Conservation (phyloP, 148 eudicot species). For the Linanthus parryae region DNA sequence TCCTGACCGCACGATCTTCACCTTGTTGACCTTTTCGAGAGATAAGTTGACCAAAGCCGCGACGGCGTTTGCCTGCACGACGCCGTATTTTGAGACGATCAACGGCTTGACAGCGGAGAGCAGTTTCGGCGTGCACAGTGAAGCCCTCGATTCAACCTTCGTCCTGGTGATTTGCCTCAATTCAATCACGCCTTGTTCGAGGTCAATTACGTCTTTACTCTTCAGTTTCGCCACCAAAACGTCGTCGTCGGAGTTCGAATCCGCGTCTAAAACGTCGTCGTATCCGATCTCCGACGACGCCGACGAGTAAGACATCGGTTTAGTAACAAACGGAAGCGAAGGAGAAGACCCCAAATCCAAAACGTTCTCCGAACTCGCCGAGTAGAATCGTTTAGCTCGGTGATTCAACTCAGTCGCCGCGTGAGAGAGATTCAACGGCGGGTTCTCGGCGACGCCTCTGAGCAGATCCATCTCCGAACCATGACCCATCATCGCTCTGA, state of each 20-base stretch:
- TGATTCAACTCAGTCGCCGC: constrained; percentile 58
- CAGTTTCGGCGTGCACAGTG: constrained; percentile 47
- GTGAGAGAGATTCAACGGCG: constrained; percentile 29
- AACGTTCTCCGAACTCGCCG: constrained; percentile 70
- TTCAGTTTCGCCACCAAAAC: constrained; percentile 31
- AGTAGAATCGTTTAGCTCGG: constrained; percentile 35
- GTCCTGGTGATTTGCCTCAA: constrained; percentile 48
- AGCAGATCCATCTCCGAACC: constrained; percentile 47
- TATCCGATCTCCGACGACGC: constrained; percentile 41
- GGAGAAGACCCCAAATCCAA: constrained; percentile 34
- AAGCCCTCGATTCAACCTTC: constrained; percentile 38
- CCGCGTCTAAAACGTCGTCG: constrained; percentile 21
- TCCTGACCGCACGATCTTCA: constrained; percentile 69
- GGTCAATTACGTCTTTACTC: constrained; percentile 47
- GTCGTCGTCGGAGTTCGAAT: constrained; percentile 25
- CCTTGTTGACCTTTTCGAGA: constrained; percentile 51
- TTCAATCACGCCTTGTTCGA: constrained; percentile 35
- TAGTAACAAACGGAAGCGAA: constrained; percentile 49
- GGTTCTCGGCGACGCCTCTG: constrained; percentile 47
- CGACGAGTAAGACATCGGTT: constrained; percentile 61
- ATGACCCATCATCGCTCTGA: no score
- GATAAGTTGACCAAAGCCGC: constrained; percentile 76
- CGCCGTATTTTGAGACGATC: constrained; percentile 38
- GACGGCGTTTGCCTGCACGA: constrained; percentile 56
- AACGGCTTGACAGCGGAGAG: constrained; percentile 27